A percentile compares a stretch with the other conserved stretches of the same genome.
Evolutionary conservation across 1,284 basidiomycete genomes (phyloP).

Genomic region (Malassezia sympodialis): DNA sequence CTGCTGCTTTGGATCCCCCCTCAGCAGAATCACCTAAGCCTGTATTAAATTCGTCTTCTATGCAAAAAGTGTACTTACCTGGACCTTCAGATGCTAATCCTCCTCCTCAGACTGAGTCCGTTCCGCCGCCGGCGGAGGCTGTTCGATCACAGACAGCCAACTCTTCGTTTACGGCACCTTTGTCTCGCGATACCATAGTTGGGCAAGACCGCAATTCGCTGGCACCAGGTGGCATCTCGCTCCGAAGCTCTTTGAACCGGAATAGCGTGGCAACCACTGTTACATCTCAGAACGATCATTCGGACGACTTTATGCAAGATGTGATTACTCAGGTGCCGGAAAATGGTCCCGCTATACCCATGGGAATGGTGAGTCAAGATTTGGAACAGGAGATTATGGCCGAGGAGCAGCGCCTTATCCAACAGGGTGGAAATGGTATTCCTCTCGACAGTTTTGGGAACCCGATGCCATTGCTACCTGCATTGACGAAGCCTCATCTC

Average conservation of each 20-base stretch:
- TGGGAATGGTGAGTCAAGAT: conserved; percentile 19
- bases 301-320: conserved; percentile 50
- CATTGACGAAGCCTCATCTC: conserved; percentile 61
- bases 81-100: neutral
- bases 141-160: neutral
- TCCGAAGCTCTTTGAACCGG: neutral
- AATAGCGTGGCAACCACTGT: conserved; percentile 2
- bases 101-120: neutral
- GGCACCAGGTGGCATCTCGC: neutral
- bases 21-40: neutral
- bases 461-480: conserved; percentile 70
- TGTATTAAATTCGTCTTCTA: neutral
- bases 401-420: conserved; percentile 68
- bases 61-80: neutral
- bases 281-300: conserved; percentile 24
- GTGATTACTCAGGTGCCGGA: conserved; percentile 39
- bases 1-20: neutral
- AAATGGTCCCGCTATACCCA: neutral
- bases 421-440: conserved; percentile 70
- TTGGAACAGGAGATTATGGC: conserved; percentile 56
- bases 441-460: conserved; percentile 74
- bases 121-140: neutral
- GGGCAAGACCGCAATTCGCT: neutral
- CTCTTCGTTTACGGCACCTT: neutral
- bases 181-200: neutral